Evolutionary conservation across 2,329 filamentous ascomycete species (phyloP).

Genomic region (Mollisia scopiformis): DNA sequence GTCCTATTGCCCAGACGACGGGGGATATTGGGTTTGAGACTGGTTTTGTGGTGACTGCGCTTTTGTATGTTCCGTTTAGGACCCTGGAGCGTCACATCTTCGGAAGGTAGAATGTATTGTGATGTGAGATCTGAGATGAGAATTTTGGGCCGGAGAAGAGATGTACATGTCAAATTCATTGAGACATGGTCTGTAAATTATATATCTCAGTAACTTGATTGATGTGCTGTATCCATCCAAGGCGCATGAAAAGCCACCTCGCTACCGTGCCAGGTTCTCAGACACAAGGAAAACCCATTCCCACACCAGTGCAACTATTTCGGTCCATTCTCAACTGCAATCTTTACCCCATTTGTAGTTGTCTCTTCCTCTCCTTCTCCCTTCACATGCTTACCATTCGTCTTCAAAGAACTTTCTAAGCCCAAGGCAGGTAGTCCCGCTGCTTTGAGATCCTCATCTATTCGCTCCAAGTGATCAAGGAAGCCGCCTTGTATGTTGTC

Average conservation of each 20-base stretch:
- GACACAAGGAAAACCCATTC: not conserved
- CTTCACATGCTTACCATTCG: not conserved
- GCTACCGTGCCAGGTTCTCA: not conserved
- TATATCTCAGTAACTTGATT: not conserved
- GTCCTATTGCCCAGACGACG: slow-evolving; percentile 65
- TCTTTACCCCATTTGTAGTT: not conserved
- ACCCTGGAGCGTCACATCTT: slow-evolving; percentile 38
- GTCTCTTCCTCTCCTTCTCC: not conserved
- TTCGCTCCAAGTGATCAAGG: slow-evolving; percentile 26
- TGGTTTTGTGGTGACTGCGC: slow-evolving; percentile 53
- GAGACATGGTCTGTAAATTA: too few species aligned
- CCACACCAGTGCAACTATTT: too few species aligned
- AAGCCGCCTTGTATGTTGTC: slow-evolving; percentile 26
- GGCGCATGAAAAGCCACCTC: too few species aligned
- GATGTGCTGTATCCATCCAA: not conserved
- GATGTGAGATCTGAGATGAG: not conserved
- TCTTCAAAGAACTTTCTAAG: not conserved
- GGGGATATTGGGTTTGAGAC: slow-evolving; percentile 68
- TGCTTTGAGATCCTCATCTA: slow-evolving; percentile 19
- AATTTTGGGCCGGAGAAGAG: too few species aligned
- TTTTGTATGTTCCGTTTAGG: slow-evolving; percentile 48
- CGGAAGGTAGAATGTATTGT: too few species aligned
- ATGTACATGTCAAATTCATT: too few species aligned
- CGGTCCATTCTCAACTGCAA: too few species aligned
- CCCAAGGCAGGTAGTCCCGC: slow-evolving; percentile 12